phyloP scores from a whole-genome alignment of 805 yeast genomes.

The Lipomyces orientalis region DNA sequence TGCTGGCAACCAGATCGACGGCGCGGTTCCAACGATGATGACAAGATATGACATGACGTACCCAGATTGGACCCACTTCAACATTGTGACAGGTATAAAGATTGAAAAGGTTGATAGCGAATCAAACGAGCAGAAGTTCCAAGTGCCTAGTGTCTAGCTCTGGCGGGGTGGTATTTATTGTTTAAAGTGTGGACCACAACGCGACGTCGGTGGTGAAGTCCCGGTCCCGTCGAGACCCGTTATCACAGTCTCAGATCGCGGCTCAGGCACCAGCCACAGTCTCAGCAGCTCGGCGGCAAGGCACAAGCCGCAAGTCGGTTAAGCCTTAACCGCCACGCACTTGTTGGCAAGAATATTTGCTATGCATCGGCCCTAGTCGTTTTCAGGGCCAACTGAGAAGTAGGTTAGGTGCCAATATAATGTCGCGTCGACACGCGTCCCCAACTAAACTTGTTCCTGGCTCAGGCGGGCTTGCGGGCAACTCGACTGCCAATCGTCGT shows the following conservation, averaged over 20 bases:
- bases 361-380: too few species aligned
- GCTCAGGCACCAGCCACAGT: constrained; percentile 1
- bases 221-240: neutral
- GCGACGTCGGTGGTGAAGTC: neutral
- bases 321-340: too few species aligned
- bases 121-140: neutral
- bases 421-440: too few species aligned
- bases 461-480: too few species aligned
- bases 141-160: neutral
- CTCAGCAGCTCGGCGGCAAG: too few species aligned
- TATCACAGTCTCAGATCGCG: neutral
- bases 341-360: too few species aligned
- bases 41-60: constrained; percentile 40
- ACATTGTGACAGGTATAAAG: constrained; percentile 50
- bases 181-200: neutral
- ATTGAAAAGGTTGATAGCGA: neutral
- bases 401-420: too few species aligned
- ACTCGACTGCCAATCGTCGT: neutral
- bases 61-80: constrained; percentile 81
- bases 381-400: too few species aligned
- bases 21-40: neutral
- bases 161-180: neutral
- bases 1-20: constrained; percentile 5
- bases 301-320: too few species aligned
- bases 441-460: too few species aligned